Evolutionary conservation across 2,329 filamentous ascomycete species (phyloP).

Genomic region (Monosporascus ibericus): DNA sequence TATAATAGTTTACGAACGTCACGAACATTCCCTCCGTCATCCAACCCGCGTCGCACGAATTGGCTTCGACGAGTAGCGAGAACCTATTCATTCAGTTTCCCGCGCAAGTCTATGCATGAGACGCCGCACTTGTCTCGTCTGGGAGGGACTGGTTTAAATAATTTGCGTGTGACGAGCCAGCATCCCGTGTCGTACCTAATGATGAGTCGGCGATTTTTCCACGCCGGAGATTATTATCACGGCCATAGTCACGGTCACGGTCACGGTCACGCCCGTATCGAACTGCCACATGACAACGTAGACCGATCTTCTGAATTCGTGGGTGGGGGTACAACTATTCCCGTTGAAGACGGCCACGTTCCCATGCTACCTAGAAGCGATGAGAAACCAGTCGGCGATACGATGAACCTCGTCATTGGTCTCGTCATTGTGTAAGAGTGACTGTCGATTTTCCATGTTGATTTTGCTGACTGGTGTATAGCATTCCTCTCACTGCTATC

Average conservation of each 20-base stretch:
- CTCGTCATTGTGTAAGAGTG: conserved; percentile 63
- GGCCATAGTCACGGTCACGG: conserved; percentile 19
- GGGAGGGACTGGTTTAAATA: background rate
- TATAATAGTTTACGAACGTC: background rate
- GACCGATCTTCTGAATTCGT: conserved; percentile 11
- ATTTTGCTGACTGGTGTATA: conserved; percentile 32
- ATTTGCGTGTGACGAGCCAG: background rate
- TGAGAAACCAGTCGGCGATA: conserved; percentile 52
- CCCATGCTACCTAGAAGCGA: conserved; percentile 33
- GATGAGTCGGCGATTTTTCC: conserved; percentile 15
- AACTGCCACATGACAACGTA: conserved; percentile 8
- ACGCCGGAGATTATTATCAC: conserved; percentile 6
- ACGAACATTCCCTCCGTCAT: background rate
- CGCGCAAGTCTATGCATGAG: background rate
- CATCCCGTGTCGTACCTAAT: background rate
- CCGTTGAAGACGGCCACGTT: conserved; percentile 5
- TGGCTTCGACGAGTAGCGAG: background rate
- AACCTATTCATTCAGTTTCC: background rate
- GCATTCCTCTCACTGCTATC: conserved; percentile 68
- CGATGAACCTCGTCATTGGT: conserved; percentile 60
- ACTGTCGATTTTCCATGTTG: background rate
- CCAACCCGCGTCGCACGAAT: background rate
- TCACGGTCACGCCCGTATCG: conserved; percentile 18
- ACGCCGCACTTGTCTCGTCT: background rate
- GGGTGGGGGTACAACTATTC: conserved; percentile 2